phyloP scores from a whole-genome alignment of 2,329 filamentous ascomycete genomes.

The Pestalotiopsis sp. region DNA sequence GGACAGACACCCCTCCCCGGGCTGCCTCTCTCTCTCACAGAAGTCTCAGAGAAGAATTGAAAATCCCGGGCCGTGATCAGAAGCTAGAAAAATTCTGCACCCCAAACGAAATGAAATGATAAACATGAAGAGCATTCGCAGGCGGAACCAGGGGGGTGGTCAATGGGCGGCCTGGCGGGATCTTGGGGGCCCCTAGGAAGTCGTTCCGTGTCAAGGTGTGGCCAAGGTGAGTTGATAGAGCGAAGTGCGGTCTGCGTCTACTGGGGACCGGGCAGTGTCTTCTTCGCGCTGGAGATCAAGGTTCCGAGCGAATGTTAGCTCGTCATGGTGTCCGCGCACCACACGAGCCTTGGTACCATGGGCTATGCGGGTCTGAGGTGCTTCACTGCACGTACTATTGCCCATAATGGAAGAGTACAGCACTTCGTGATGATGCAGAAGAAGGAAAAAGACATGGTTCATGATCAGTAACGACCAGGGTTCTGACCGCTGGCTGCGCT shows the following conservation, averaged over 20 bases:
- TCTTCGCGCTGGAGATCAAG: not conserved
- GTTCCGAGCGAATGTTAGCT: not conserved
- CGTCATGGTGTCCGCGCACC: not conserved
- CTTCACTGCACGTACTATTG: not conserved
- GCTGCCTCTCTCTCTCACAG: not conserved
- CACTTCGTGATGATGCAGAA: not conserved
- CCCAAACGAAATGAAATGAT: not conserved
- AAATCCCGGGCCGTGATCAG: not conserved
- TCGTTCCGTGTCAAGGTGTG: not conserved
- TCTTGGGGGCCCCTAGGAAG: not conserved
- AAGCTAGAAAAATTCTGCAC: not conserved
- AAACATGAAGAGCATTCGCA: not conserved
- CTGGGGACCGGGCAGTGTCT: not conserved
- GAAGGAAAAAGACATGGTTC: not conserved
- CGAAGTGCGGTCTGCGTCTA: not conserved
- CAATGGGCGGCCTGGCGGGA: not conserved
- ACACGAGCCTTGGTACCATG: not conserved
- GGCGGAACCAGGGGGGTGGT: not conserved
- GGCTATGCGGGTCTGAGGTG: not conserved
- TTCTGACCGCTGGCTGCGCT: constrained; percentile 15
- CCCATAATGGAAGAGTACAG: not conserved
- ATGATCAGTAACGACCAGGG: constrained; percentile 11
- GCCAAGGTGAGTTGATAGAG: not conserved
- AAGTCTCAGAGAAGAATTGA: not conserved
- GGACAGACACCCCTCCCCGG: constrained; percentile 5